Evolutionary conservation across 306 rosid genomes (phyloP), one percentile per base, ranked within the genome.

Genomic region (Boehmeria nivea): DNA sequence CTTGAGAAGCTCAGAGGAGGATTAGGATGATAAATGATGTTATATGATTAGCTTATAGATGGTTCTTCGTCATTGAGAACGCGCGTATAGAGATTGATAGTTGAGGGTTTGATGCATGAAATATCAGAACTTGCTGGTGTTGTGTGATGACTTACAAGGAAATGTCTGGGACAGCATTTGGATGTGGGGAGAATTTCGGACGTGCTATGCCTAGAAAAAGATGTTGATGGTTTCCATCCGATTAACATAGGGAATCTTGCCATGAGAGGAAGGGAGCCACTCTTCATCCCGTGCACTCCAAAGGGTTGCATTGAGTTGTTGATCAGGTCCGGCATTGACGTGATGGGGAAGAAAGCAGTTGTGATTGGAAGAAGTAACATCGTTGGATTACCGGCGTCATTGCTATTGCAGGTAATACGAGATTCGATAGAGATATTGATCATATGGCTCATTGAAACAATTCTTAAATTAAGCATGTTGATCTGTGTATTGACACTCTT

Each of bases 191-290:
- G 69, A 39, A 61, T 86, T 57, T 63, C 84, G 75, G 79, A 78
- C 66, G 66, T 65, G 65, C 24, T 86, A 15, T 61, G 68, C 65
- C 76, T 85, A 19, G 95, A 86, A 56, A 90, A 86, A 57, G 98
- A 90, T 43, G 95, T 90, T 7, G 98, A 90, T 58, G 98, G 98
- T 49, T 87, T 90, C 45, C 90, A 87, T 76, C 98, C 94, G 54
- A 61, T 82, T 26, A 90, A 80, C 67, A 78, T 84, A 72, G 94
- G 95, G 63, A 78, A 76, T 76, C 86, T 90, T 54, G 88, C 98
- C n/a, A 67, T 84, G 73, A 72, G 76, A 54, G 98, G 95, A 64
- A 76, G 81, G 70, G 95, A 87, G 65, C 98, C 98, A 31, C 66
- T 84, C 54, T 90, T 90, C 79, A 76, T 75, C 59, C 94, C 98